Evolutionary conservation across 768 basidiomycete genomes (phyloP).

Genomic region (Suillus subaureus): DNA sequence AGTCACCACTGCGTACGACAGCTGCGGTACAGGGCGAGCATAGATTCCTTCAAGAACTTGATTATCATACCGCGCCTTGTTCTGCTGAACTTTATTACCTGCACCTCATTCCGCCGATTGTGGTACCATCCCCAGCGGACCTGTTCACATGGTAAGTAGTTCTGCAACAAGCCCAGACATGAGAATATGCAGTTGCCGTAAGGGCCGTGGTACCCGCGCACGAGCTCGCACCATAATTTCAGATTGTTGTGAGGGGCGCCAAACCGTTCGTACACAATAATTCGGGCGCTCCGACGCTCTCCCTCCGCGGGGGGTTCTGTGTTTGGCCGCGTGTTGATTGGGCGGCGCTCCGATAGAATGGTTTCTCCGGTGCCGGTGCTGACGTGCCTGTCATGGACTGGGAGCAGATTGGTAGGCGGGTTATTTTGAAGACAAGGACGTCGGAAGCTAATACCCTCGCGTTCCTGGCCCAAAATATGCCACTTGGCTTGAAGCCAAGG

Average conservation of each 20-base stretch:
- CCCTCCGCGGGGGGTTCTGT: background rate
- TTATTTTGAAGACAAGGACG: background rate
- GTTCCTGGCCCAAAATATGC: background rate
- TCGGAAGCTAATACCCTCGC: background rate
- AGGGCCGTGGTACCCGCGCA: too few species aligned
- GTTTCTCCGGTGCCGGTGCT: background rate
- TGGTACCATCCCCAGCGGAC: background rate
- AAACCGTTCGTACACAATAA: background rate
- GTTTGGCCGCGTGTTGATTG: background rate
- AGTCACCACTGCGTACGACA: background rate
- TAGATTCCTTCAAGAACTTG: background rate
- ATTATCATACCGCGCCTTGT: too few species aligned
- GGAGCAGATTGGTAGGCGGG: background rate
- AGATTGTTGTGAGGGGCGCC: background rate
- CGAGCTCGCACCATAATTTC: background rate
- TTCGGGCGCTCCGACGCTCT: background rate
- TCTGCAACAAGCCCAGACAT: background rate
- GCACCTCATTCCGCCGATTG: background rate
- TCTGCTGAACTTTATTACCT: background rate
- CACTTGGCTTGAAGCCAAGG: background rate
- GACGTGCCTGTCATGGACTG: background rate
- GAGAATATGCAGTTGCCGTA: background rate
- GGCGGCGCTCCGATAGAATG: background rate
- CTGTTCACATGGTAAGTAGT: background rate
- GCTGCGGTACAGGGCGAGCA: background rate